Base-by-base conservation (phyloP, 257 asterid genomes). In the Petunia axillaris region DNA sequence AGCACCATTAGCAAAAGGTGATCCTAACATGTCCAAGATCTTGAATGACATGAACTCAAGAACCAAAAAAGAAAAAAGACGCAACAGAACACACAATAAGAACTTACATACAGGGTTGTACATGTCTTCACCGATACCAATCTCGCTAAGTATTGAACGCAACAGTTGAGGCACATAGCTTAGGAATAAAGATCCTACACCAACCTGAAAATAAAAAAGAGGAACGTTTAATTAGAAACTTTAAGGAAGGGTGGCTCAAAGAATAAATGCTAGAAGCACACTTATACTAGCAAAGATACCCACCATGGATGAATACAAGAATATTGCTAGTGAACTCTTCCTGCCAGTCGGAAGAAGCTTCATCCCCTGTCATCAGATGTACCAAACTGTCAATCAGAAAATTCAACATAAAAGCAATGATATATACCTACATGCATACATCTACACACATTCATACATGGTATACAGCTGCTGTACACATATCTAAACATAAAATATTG, bases 261-360 rank as follows among this genome's bases (percentile, higher is more conserved):
- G 11, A 48, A 35, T 71, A 71, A 48, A 40, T 11, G 13, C 8
- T 48, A 50, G 50, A 6, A 46, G 41, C 9, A 44, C 25, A 3
- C 44, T 50, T 40, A 11, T 71, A 48, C 77, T 71, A 50, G 77
- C 13, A 53, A 44, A 81, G 80, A 79, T 79, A 90, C 99, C 64
- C 89, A 95, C 98, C 77, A 88, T 79, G 86, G 91, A 91, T 37
- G 99, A 92, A 86, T 95, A 95, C 41, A 93, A 11, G 65, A 93
- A 73, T 78, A 95, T 84, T 35, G 90, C 98, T 76, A 95, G 86
- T 35, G 98, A 90, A 83, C 89, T 86, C 79, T 88, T 91, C 81
- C 91, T 89, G 70, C 98, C 97, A 79, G 97, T 87, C 79, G 99
- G 99, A 87, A 95, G 98, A 87, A 93, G 94, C 89, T 87, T 93